phyloP scores from a whole-genome alignment of 2,329 filamentous ascomycete species.

The Calonectria crousiana region DNA sequence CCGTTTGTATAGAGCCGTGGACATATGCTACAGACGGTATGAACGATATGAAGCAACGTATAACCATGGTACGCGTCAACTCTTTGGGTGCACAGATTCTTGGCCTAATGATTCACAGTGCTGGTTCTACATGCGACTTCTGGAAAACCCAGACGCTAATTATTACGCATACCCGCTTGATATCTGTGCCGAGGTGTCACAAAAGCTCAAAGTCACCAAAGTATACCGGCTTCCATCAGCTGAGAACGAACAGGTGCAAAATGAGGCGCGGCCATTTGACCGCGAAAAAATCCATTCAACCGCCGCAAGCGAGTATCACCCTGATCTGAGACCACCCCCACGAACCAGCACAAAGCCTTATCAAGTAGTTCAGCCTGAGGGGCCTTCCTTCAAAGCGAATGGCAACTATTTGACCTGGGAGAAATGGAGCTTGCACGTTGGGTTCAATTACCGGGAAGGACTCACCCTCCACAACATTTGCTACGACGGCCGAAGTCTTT shows the following conservation, averaged over 20 bases:
- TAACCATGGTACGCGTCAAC: slow-evolving; percentile 59
- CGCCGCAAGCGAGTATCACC: slow-evolving; percentile 57
- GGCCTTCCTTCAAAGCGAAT: slow-evolving; percentile 55
- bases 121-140: slow-evolving; percentile 47
- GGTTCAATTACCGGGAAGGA: slow-evolving; percentile 78
- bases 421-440: slow-evolving; percentile 76
- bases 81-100: background rate
- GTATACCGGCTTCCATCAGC: slow-evolving; percentile 58
- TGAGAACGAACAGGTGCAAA: slow-evolving; percentile 48
- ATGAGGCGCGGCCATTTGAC: slow-evolving; percentile 53
- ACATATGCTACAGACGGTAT: slow-evolving; percentile 67
- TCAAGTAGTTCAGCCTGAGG: slow-evolving; percentile 47
- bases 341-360: slow-evolving; percentile 48
- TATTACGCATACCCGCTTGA: slow-evolving; percentile 68
- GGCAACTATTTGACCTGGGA: slow-evolving; percentile 64
- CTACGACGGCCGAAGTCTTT: slow-evolving; percentile 73
- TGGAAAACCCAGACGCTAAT: slow-evolving; percentile 61
- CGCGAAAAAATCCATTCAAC: slow-evolving; percentile 53
- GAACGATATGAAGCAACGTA: slow-evolving; percentile 60
- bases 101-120: slow-evolving; percentile 27
- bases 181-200: slow-evolving; percentile 62
- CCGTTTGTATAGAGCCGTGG: slow-evolving; percentile 8
- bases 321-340: slow-evolving; percentile 39
- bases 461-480: slow-evolving; percentile 76
- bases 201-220: slow-evolving; percentile 58